Base-by-base conservation (phyloP, 768 basidiomycete species). In the Amyloporia xantha region DNA sequence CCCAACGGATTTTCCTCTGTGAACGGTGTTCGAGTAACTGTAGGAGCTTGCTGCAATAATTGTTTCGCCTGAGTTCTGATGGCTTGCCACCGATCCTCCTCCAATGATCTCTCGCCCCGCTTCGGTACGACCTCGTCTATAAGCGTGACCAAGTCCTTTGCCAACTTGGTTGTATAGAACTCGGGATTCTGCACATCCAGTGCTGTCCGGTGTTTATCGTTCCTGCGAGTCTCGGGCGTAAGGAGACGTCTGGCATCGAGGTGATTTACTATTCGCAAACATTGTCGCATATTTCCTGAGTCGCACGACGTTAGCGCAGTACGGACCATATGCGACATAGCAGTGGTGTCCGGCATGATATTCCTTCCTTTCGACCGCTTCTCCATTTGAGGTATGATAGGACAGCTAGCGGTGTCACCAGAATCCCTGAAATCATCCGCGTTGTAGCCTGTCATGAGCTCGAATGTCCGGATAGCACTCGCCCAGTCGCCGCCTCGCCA, bases 401-500 rank as follows among this genome's bases (percentile, higher is more conserved):
- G 12, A 35, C 33, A n/a, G 42, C 20, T 9, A 20, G 51, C 25
- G 45, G 33, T 51, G 37, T 52, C 25, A 13, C 13, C n/a, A 7
- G 25, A 36, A 36, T 60, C 63, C 12, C 44, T 37, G 49, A 59
- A 62, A 49, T 56, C 57, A 17, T 38, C 53, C 4, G 48, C 49
- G 36, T 44, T 24, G 55, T 77, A 79, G 5, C 87, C 86, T 3
- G 84, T 84, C 80, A 90, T 84, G 54, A 86, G 67, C 52, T 86
- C 78, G 62, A 88, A 84, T 15, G 76, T 66, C 42, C 74, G 72
- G 41, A 69, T 60, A 1, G 82, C 78, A 17, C 71, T 71, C 21
- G 60, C 67, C 86, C 84, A 90, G 63, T 89, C 83, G 12, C 61
- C 69, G 28, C 71, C 69, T 48, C 76, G 74, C 77, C 81, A 78